Base-by-base conservation (phyloP, 2,329 filamentous ascomycete genomes). In the Pseudogymnoascus sp. region DNA sequence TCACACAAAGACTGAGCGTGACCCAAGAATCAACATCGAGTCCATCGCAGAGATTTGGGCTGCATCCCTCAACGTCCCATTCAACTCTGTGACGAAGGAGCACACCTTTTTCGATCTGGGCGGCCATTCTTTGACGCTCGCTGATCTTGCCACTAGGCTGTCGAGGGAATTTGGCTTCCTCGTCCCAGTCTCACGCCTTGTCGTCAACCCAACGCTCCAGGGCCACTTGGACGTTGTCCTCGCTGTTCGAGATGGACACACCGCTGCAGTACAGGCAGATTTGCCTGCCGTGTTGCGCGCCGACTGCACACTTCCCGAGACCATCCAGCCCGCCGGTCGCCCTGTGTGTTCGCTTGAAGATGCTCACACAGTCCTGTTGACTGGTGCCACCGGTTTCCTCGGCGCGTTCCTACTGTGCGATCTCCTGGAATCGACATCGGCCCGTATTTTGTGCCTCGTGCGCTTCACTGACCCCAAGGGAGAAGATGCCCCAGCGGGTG, bases 61-160 rank as follows among this genome's bases (percentile, higher is more conserved):
- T 2, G 78, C 83, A 2, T 82, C 85, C 25, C 78, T 93, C 12
- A 85, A 86, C 64, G 81, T 87, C n/a, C 80, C 87, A 0, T 75
- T 78, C 8, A 79, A 74, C 39, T 77, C 81, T 18, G 82, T 92
- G 22, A 88, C 86, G 59, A 69, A 81, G 1, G 85, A 89, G 64
- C 86, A 90, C 71, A 87, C 86, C 71, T 93, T 93, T 73, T 93
- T 92, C 70, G 89, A 92, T 63, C 76, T 93, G 1, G 89, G 89
- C 36, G 89, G 89, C 0, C 89, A 93, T 72, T 91, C 88, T 0
- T 75, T 93, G 60, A 84, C 85, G 1, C 81, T 93, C n/a, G 89
- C 89, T 0, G 87, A 91, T 63, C 79, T 93, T 25, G 84, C 89
- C n/a, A 85, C 84, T 25, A 83, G 84, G 35, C 71, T 92, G 12